Evolutionary conservation across 2,329 filamentous ascomycete species (phyloP).

Genomic region (Botrytis fragariae): DNA sequence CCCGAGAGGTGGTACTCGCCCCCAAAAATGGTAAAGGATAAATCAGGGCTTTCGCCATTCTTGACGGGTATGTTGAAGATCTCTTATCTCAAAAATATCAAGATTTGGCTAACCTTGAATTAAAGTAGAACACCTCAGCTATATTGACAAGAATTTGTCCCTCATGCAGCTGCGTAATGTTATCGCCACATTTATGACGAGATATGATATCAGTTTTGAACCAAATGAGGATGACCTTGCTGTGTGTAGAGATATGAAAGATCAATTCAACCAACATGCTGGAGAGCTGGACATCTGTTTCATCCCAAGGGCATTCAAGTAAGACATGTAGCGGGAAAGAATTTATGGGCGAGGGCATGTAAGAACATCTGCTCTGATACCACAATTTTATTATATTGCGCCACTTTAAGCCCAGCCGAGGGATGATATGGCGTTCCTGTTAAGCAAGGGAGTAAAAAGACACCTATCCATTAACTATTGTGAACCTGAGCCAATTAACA

Average conservation of each 20-base stretch:
- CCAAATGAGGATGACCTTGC: neutral
- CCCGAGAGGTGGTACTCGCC: slow-evolving; percentile 36
- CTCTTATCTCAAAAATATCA: neutral
- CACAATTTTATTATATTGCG: neutral
- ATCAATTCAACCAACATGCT: neutral
- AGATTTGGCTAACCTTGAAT: neutral
- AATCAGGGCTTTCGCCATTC: slow-evolving; percentile 36
- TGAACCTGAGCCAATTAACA: too few species aligned
- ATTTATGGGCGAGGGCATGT: neutral
- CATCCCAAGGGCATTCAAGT: neutral
- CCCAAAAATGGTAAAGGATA: slow-evolving; percentile 29
- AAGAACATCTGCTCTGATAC: neutral
- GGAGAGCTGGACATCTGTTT: neutral
- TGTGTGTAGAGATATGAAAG: neutral
- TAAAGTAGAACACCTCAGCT: slow-evolving; percentile 22
- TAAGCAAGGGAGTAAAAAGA: too few species aligned
- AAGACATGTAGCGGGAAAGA: neutral
- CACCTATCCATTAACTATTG: too few species aligned
- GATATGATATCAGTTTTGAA: neutral
- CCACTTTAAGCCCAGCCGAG: neutral
- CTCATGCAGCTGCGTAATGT: slow-evolving; percentile 37
- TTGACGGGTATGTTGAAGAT: slow-evolving; percentile 26
- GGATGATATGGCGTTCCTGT: neutral
- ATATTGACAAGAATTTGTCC: slow-evolving; percentile 37
- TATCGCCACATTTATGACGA: slow-evolving; percentile 20